Base-by-base conservation (phyloP, 176 grass and related monocot species). In the Sorghum bicolor region DNA sequence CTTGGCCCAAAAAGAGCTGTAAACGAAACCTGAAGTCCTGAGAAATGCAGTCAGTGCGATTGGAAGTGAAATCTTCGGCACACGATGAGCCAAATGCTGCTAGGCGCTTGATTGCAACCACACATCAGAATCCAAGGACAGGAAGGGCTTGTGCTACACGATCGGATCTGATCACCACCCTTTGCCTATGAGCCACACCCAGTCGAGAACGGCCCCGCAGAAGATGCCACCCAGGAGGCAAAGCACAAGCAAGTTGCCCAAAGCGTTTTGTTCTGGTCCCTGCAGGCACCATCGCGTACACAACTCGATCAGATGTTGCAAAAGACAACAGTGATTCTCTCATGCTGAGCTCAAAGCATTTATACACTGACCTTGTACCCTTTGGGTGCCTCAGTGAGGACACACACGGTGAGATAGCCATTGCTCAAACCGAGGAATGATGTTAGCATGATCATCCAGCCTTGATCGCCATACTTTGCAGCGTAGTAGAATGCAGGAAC, bases 181-280 rank as follows among this genome's bases (percentile, higher is more conserved):
- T 89, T 97, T 97, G 61, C 92, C 88, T 38, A 91, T 94, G 48
- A 89, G 75, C 92, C 83, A 94, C 72, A 92, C 20, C 92, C 90
- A 92, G 69, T 94, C 92, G 20, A 90, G 81, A 12, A 48, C 26
- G 6, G 87, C 85, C 3, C 85, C 91, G 28, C 82, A 77, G 68
- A 87, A 90, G 78, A 95, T 88, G 71, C 85, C 95, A 45, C 61
- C 75, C 60, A 85, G 44, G 45, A 95, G 85, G 66, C 26, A 88
- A 33, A 95, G 50, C 37, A 81, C 92, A 55, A 90, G 85, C 77
- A 92, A 75, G 71, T 98, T 98, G 22, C 88, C 87, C 32, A 95
- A 68, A 72, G 90, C 92, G 89, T 94, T 94, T 78, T 93, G 86
- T 70, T 97, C 86, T 7, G 87, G 91, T 87, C 81, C 91, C 89